A percentile compares a stretch with the other conserved stretches of the same genome.
Evolutionary conservation across 225 moss, liverwort and hornwort genomes (phyloP).

Genomic region (Physcomitrellopsis africana): DNA sequence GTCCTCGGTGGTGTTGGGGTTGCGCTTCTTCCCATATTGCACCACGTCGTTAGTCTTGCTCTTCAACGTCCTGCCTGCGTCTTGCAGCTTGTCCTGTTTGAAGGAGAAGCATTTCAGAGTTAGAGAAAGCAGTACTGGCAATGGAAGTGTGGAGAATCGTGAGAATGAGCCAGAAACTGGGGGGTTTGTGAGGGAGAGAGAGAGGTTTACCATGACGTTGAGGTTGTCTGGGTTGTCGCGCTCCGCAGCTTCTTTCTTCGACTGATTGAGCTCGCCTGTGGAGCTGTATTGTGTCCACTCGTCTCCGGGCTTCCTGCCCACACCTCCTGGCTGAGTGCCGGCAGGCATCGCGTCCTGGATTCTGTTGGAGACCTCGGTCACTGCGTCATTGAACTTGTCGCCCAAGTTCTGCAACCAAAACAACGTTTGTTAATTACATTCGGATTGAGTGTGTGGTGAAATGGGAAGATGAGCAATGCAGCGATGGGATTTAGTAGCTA

Average conservation of each 20-base stretch:
- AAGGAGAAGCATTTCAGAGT: too few species aligned
- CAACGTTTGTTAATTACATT: too few species aligned
- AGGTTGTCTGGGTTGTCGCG: slow-evolving; percentile 45
- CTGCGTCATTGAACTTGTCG: slow-evolving; percentile 42
- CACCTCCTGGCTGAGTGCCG: slow-evolving; percentile 51
- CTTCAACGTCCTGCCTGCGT: slow-evolving; percentile 59
- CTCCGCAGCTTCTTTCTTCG: slow-evolving; percentile 45
- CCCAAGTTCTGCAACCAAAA: slow-evolving; percentile 37
- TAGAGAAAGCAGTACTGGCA: background rate
- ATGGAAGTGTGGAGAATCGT: too few species aligned
- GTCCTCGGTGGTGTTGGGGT: slow-evolving; percentile 11
- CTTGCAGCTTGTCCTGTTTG: slow-evolving; percentile 44
- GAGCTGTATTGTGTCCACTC: slow-evolving; percentile 57
- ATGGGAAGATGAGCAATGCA: too few species aligned
- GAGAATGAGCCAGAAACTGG: too few species aligned
- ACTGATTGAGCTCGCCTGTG: slow-evolving; percentile 50
- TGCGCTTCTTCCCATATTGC: slow-evolving; percentile 31
- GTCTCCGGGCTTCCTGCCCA: slow-evolving; percentile 56
- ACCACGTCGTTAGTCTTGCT: slow-evolving; percentile 59
- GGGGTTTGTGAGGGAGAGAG: too few species aligned
- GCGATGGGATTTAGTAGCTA: too few species aligned
- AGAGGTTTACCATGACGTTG: slow-evolving; percentile 34
- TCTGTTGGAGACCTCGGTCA: slow-evolving; percentile 16
- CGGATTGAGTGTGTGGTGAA: too few species aligned
- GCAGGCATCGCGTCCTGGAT: slow-evolving; percentile 51